Percentiles rank a stretch among this genome's conserved stretches.
Evolutionary conservation across 2,329 filamentous ascomycete species (phyloP).

Genomic region (Colletotrichum sp.): DNA sequence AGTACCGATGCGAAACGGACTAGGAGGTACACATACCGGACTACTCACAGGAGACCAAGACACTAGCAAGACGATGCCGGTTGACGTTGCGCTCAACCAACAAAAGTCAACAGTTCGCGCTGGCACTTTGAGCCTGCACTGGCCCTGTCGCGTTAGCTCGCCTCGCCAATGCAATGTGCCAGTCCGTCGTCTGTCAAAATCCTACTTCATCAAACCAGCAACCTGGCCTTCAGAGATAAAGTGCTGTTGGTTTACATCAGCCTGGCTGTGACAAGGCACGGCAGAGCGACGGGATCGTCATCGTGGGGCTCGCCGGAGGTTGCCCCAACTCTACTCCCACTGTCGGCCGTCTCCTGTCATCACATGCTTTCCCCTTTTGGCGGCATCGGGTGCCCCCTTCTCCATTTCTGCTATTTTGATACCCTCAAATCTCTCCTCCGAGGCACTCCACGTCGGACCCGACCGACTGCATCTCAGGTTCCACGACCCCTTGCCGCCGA

Average conservation of each 20-base stretch:
- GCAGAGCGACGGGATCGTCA: conserved; percentile 9
- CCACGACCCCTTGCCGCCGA: neutral
- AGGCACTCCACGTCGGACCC: conserved; percentile 1
- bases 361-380: conserved; percentile 4
- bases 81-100: conserved; percentile 5
- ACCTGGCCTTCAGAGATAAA: neutral
- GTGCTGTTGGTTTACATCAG: neutral
- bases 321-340: neutral
- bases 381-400: neutral
- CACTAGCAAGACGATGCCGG: neutral
- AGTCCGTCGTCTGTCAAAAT: neutral
- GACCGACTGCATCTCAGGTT: neutral
- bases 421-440: neutral
- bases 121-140: neutral
- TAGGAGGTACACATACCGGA: neutral
- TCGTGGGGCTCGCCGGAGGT: conserved; percentile 1
- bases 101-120: neutral
- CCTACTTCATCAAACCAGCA: conserved; percentile 1
- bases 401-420: neutral
- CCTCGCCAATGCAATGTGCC: neutral
- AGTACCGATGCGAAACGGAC: neutral
- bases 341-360: conserved; percentile 9
- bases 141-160: neutral
- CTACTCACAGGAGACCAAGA: neutral
- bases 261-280: neutral